These are phyloP conservation scores for Gracilaria vermiculophylla DNA, from an alignment of 23 red algal species.

Conservation along the genomic window DNA sequence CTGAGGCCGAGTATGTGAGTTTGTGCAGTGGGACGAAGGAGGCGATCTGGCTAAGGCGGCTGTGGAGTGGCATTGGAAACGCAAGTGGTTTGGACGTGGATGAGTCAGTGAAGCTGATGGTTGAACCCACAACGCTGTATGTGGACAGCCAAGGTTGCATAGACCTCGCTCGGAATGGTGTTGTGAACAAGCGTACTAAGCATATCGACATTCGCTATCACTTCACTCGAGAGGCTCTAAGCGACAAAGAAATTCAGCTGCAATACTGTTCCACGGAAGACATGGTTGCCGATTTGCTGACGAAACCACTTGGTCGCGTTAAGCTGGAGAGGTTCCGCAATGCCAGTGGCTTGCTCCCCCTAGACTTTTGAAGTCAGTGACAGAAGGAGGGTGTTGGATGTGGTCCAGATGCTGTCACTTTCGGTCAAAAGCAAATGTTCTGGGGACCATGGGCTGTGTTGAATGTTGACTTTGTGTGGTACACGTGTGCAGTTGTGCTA, in stretches of 20 bases:
- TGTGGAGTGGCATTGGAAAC: background rate
- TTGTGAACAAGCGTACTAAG: conserved; percentile 15
- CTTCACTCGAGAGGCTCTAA: background rate
- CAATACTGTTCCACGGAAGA: background rate
- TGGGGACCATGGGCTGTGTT: too few relatives aligned
- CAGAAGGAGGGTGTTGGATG: too few relatives aligned
- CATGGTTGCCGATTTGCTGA: conserved; percentile 11
- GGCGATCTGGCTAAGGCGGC: conserved; percentile 13
- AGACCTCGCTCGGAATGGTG: background rate
- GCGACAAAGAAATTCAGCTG: background rate
- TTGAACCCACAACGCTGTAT: conserved; percentile 8
- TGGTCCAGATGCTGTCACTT: too few relatives aligned
- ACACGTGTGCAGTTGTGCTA: too few relatives aligned
- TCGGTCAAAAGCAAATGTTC: too few relatives aligned
- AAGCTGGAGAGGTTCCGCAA: conserved; percentile 23
- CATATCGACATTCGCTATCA: conserved; percentile 12
- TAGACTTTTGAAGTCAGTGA: too few relatives aligned
- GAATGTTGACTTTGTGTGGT: too few relatives aligned
- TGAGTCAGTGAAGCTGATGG: background rate
- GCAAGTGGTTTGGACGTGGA: too few relatives aligned
- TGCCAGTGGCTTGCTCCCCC: background rate
- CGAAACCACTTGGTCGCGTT: background rate
- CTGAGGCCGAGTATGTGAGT: conserved; percentile 32
- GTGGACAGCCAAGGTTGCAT: conserved; percentile 17
- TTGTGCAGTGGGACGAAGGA: conserved; percentile 1